A percentile compares a stretch with the other conserved stretches of the same genome.
These are phyloP conservation scores for Meira miltonrushii DNA, from an alignment of 1,284 basidiomycete genomes.

Conservation along the genomic window DNA sequence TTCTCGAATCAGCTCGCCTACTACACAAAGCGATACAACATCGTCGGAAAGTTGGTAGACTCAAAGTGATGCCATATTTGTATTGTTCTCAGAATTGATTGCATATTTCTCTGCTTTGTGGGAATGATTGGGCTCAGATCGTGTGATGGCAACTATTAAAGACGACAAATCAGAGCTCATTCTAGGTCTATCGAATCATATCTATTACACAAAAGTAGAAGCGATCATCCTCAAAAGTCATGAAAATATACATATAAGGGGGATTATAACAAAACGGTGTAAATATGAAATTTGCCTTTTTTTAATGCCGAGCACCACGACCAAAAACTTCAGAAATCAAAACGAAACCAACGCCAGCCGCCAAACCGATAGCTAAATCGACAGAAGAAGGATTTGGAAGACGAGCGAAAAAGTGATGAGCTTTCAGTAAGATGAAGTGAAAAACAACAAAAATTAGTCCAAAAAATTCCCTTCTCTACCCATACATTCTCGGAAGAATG, in stretches of 20 bases:
- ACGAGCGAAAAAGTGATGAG: conserved; percentile 13
- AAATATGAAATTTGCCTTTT: neutral
- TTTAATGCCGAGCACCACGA: neutral
- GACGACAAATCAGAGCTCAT: too few relatives aligned
- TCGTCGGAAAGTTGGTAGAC: conserved; percentile 41
- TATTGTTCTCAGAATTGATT: neutral
- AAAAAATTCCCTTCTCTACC: neutral
- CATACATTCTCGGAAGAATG: neutral
- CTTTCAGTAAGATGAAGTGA: conserved; percentile 4
- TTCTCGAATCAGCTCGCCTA: conserved; percentile 33
- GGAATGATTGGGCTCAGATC: neutral
- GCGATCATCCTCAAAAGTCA: neutral
- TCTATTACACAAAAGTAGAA: neutral
- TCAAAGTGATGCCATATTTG: neutral
- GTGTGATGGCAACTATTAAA: neutral
- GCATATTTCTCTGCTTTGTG: too few relatives aligned
- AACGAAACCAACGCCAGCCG: conserved; percentile 14
- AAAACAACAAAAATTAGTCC: neutral
- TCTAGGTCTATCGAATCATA: conserved; percentile 2
- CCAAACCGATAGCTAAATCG: conserved; percentile 10
- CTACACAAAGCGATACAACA: conserved; percentile 51
- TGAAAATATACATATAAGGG: neutral
- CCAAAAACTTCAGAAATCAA: conserved; percentile 19
- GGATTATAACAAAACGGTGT: neutral
- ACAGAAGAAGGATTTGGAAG: neutral